A percentile compares a stretch with the other conserved stretches of the same genome.
Conservation (phyloP, 257 asterid genomes). For the Fraxinus excelsior region DNA sequence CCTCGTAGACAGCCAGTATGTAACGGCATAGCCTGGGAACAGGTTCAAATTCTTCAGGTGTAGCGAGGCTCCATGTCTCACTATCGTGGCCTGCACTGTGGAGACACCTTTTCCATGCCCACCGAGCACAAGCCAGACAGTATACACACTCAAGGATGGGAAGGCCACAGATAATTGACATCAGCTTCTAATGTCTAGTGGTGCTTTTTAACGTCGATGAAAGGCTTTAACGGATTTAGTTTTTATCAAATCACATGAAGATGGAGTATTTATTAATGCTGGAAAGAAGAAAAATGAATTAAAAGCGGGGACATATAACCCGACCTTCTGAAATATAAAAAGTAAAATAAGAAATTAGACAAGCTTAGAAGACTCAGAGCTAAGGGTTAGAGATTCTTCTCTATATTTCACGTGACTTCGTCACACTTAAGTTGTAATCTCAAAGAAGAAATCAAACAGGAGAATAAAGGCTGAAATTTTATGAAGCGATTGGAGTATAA, state of each 20-base stretch:
- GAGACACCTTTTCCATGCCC: constrained; percentile 89
- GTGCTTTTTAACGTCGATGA: neutral
- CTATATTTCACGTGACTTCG: neutral
- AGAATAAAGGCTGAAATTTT: neutral
- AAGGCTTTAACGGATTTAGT: neutral
- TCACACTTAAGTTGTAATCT: neutral
- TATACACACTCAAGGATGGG: constrained; percentile 82
- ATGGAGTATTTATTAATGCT: neutral
- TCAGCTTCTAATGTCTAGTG: constrained; percentile 30
- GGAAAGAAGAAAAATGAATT: neutral
- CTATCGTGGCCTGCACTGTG: constrained; percentile 81
- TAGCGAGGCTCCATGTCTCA: constrained; percentile 65
- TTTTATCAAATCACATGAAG: constrained; percentile 4
- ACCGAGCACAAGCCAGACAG: constrained; percentile 74
- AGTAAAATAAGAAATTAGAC: neutral
- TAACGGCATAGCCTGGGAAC: constrained; percentile 85
- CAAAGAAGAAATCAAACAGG: neutral
- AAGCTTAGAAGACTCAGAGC: neutral
- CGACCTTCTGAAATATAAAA: neutral
- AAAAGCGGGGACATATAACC: neutral
- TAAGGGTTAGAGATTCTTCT: neutral
- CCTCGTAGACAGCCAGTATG: constrained; percentile 71
- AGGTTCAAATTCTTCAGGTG: constrained; percentile 74
- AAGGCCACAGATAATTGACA: constrained; percentile 81
- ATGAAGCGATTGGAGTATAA: neutral